Evolutionary conservation across 1,284 basidiomycete species (phyloP).

Genomic region (Ganoderma leucocontextum): DNA sequence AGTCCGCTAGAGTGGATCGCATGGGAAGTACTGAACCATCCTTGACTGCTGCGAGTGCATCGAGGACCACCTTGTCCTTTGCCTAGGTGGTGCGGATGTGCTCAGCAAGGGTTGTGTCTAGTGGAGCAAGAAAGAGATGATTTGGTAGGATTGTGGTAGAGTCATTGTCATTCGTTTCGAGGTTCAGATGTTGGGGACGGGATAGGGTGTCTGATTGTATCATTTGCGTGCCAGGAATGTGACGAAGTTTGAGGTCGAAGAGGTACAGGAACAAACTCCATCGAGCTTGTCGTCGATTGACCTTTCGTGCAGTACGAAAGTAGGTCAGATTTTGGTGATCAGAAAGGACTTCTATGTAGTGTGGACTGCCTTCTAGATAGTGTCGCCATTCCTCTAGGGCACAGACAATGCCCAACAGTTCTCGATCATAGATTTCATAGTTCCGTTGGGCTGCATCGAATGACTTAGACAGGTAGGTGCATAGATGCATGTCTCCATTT

Average conservation of each 20-base stretch:
- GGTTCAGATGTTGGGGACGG: constrained; percentile 23
- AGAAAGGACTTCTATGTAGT: constrained; percentile 19
- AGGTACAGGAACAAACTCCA: constrained; percentile 15
- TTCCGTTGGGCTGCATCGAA: not conserved
- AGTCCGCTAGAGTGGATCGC: too few relatives aligned
- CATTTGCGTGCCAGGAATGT: constrained; percentile 8
- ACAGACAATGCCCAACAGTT: constrained; percentile 30
- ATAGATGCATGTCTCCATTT: constrained; percentile 17
- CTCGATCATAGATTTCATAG: constrained; percentile 35
- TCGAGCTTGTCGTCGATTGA: constrained; percentile 16
- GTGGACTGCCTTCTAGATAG: constrained; percentile 24
- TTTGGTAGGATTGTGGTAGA: too few relatives aligned
- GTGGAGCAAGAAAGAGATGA: too few relatives aligned
- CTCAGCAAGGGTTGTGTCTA: too few relatives aligned
- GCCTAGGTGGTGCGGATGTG: too few relatives aligned
- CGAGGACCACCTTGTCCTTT: too few relatives aligned
- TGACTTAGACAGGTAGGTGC: constrained; percentile 18
- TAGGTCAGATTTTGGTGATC: constrained; percentile 24
- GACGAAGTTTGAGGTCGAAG: constrained; percentile 7
- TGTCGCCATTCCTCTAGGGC: constrained; percentile 29
- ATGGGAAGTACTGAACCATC: too few relatives aligned
- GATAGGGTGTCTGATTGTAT: constrained; percentile 20
- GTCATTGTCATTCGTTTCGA: constrained; percentile 19
- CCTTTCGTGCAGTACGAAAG: constrained; percentile 18
- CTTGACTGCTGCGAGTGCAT: too few relatives aligned